phyloP scores from a whole-genome alignment of 257 asterid species.

The Fraxinus anomala region DNA sequence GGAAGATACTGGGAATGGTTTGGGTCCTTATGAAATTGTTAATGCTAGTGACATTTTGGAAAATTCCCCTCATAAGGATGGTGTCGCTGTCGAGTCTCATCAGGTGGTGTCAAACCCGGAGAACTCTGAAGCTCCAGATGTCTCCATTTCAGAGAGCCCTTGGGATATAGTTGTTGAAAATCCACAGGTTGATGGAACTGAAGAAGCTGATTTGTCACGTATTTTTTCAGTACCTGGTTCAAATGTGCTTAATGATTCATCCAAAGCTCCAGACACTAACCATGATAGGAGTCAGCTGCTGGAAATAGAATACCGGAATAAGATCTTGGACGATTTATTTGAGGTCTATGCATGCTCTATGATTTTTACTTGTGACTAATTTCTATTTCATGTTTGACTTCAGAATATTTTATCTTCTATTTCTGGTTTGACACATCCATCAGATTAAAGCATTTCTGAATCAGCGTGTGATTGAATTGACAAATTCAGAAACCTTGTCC shows the following conservation, averaged over 20 bases:
- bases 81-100: slow-evolving; percentile 26
- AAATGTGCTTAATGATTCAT: slow-evolving; percentile 29
- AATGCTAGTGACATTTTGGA: too few relatives aligned
- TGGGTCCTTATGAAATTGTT: too few relatives aligned
- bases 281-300: slow-evolving; percentile 77
- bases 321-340: slow-evolving; percentile 89
- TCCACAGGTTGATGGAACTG: slow-evolving; percentile 44
- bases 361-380: not conserved
- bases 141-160: slow-evolving; percentile 58
- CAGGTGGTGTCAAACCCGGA: slow-evolving; percentile 39
- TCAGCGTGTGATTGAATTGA: slow-evolving; percentile 80
- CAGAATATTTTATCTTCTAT: slow-evolving; percentile 17
- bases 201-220: slow-evolving; percentile 39
- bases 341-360: slow-evolving; percentile 52
- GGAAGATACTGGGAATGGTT: slow-evolving; percentile 60
- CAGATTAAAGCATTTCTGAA: slow-evolving; percentile 92
- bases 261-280: slow-evolving; percentile 41
- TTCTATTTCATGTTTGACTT: slow-evolving; percentile 3
- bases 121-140: slow-evolving; percentile 44
- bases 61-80: slow-evolving; percentile 45
- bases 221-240: slow-evolving; percentile 34
- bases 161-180: slow-evolving; percentile 88
- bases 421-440: slow-evolving; percentile 30
- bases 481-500: slow-evolving; percentile 77
- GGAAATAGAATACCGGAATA: slow-evolving; percentile 92